Evolutionary conservation across 495 filamentous ascomycete species (phyloP), one percentile per base, ranked within the genome.

Genomic region (Podospora anserina): DNA sequence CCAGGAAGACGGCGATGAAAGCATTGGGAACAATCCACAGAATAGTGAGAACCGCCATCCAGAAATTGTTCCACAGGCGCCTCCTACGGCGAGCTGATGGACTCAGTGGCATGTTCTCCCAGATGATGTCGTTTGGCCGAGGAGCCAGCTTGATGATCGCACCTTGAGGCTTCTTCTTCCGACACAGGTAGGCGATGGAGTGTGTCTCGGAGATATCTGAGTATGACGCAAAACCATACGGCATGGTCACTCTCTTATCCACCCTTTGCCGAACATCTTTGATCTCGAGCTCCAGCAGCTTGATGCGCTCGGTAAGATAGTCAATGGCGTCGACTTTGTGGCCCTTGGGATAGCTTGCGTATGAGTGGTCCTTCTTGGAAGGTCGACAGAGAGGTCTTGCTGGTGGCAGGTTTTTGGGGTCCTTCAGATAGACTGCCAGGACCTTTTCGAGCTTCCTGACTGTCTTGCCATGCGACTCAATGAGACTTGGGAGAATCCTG

Each of bases 1-100:
- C 89, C 55, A 99, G 76, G 78, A 99, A 99, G 64, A 98, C 89
- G 65, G 95, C 92, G 69, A 97, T 98, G 77, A 98, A 81, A 59
- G 92, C 92, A 84, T 98, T 99, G 69, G 94, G 95, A n/a, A 85
- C 92, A 70, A 97, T 88, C 88, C 92, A 99, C n/a, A 95, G 72
- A 6, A 96, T 32, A 0, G 95, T 98, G 68, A 99, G 80, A 5
- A 91, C 70, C 32, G 86, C 79, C 26, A 97, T 89, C 91, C 94
- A 96, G 56, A 96, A 77, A 62, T 91, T 90, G 77, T 92, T 95
- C 69, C 90, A 84, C 60, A 96, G 82, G 20, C 88, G 82, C 73
- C 89, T 90, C 83, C 88, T 91, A 64, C 85, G 81, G 67, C 93
- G 87, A 7, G 86, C 82, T 20, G 84, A 76, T 61, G 89, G 87